phyloP scores from a whole-genome alignment of 768 basidiomycete species.

The Tulasnella sp. region DNA sequence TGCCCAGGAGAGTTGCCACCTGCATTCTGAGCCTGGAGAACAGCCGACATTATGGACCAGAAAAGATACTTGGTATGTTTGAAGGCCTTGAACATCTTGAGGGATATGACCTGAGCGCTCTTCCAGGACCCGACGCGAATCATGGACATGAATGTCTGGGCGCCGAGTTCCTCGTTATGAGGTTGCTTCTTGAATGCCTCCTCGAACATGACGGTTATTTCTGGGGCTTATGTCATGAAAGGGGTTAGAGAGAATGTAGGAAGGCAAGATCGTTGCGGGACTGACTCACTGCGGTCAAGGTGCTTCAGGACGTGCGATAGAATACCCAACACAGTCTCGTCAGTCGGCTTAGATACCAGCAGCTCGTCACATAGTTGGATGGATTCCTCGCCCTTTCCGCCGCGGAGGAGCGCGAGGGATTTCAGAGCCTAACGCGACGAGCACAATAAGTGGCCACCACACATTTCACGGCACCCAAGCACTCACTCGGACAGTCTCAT shows the following conservation, averaged over 20 bases:
- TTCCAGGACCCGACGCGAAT: constrained; percentile 74
- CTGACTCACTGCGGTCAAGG: constrained; percentile 48
- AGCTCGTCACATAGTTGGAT: constrained; percentile 69
- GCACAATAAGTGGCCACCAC: not conserved
- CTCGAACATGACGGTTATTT: constrained; percentile 75
- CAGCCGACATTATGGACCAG: constrained; percentile 69
- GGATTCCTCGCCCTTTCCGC: constrained; percentile 77
- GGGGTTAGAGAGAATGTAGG: constrained; percentile 11
- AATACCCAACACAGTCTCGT: constrained; percentile 60
- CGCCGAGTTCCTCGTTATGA: constrained; percentile 66
- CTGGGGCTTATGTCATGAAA: constrained; percentile 41
- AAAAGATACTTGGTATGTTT: constrained; percentile 65
- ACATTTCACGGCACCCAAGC: not conserved
- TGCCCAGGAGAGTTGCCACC: not conserved
- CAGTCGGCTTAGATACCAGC: constrained; percentile 54
- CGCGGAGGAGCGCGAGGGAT: constrained; percentile 69
- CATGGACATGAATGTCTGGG: constrained; percentile 77
- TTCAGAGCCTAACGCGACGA: constrained; percentile 52
- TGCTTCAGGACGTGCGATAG: constrained; percentile 77
- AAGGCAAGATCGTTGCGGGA: not conserved
- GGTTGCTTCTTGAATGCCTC: constrained; percentile 76
- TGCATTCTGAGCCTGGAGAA: constrained; percentile 40
- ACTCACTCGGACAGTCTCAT: constrained; percentile 53
- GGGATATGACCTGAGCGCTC: constrained; percentile 69
- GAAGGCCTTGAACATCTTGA: constrained; percentile 73